A percentile compares a stretch with the other conserved stretches of the same genome.
These are phyloP conservation scores for Hypoxylon subgilvum DNA, from an alignment of 495 filamentous ascomycete species.

Conservation along the genomic window DNA sequence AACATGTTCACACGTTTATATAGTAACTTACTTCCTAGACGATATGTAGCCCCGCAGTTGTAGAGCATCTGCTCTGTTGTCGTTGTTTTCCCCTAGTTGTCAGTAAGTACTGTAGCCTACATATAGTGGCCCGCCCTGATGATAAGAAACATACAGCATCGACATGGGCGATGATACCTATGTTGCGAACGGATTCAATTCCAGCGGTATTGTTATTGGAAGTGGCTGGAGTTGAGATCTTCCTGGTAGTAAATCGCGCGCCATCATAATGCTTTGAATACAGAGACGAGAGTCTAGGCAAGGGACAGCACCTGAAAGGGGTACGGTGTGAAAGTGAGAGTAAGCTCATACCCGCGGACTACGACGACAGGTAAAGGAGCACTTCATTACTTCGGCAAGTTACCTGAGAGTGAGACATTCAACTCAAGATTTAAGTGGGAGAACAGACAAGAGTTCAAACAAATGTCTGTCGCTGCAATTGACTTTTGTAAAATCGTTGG, in stretches of 20 bases:
- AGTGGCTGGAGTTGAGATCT: slow-evolving; percentile 7
- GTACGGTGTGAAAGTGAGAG: slow-evolving; percentile 30
- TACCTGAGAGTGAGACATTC: neutral
- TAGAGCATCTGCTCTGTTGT: slow-evolving; percentile 99
- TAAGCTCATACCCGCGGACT: slow-evolving; percentile 38
- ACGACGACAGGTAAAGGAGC: neutral
- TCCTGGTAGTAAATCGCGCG: slow-evolving; percentile 10
- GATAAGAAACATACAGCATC: slow-evolving; percentile 72
- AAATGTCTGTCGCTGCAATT: neutral
- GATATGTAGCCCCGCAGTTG: slow-evolving; percentile 86
- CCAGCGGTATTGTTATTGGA: slow-evolving; percentile 40
- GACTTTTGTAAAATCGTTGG: neutral
- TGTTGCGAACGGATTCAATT: slow-evolving; percentile 75
- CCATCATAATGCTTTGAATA: slow-evolving; percentile 13
- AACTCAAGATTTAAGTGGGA: neutral
- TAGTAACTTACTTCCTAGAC: slow-evolving; percentile 73
- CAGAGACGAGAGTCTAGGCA: slow-evolving; percentile 15
- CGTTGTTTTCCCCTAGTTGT: slow-evolving; percentile 86
- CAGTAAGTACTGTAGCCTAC: slow-evolving; percentile 13
- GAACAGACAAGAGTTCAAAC: neutral
- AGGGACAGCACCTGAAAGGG: slow-evolving; percentile 32
- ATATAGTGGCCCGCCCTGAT: neutral
- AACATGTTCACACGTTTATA: neutral
- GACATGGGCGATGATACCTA: slow-evolving; percentile 98
- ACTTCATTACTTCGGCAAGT: slow-evolving; percentile 10